A percentile compares a stretch with the other conserved stretches of the same genome.
Evolutionary conservation across 2,329 filamentous ascomycete genomes (phyloP).

Genomic region (Gremmenia infestans): DNA sequence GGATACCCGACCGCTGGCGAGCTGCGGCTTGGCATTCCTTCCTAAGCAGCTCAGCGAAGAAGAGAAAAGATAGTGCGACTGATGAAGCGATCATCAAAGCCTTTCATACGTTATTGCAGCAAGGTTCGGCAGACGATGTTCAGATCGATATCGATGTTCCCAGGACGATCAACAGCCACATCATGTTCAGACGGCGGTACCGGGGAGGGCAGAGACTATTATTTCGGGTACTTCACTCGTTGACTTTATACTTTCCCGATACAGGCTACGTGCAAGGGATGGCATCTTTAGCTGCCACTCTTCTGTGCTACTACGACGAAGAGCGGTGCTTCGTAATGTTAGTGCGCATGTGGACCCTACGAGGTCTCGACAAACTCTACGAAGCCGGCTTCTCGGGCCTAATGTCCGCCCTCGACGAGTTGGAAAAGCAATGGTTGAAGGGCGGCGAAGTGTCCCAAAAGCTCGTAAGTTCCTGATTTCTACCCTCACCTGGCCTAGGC

Average conservation of each 20-base stretch:
- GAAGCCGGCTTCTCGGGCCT: constrained; percentile 78
- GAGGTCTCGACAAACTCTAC: constrained; percentile 82
- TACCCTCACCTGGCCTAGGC: background rate
- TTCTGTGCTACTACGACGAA: constrained; percentile 96
- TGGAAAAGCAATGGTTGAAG: constrained; percentile 77
- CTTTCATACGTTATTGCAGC: constrained; percentile 68
- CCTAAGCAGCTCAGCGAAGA: constrained; percentile 69
- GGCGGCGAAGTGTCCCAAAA: constrained; percentile 74
- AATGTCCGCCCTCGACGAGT: constrained; percentile 79
- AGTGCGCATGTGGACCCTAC: constrained; percentile 85
- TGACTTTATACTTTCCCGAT: constrained; percentile 85
- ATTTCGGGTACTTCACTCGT: constrained; percentile 86
- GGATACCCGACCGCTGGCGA: constrained; percentile 94
- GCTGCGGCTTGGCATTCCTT: constrained; percentile 94
- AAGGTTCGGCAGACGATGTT: constrained; percentile 80
- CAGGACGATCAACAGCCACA: constrained; percentile 87
- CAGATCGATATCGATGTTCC: constrained; percentile 98
- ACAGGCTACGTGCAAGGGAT: constrained; percentile 98
- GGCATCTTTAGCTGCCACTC: constrained; percentile 85
- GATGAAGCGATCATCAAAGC: constrained; percentile 68
- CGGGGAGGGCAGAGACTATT: constrained; percentile 85
- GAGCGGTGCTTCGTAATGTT: constrained; percentile 94
- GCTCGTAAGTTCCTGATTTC: constrained; percentile 53
- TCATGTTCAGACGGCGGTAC: constrained; percentile 94
- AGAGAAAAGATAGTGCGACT: constrained; percentile 52